Percentiles rank a stretch among this genome's conserved stretches.
phyloP scores from a whole-genome alignment of 257 asterid genomes.

The Lycium barbarum region DNA sequence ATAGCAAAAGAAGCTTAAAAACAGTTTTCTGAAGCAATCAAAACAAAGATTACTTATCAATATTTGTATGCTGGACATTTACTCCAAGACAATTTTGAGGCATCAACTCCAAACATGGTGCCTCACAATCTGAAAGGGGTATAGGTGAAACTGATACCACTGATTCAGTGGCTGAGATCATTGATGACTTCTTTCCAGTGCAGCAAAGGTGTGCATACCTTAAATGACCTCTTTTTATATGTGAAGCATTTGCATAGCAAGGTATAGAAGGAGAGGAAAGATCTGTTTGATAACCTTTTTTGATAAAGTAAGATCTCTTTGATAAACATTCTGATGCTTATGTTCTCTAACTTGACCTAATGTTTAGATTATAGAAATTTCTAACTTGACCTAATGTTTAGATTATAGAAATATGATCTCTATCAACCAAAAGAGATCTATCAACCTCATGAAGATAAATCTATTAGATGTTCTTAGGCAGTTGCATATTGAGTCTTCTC shows the following conservation, averaged over 20 bases:
- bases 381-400: neutral
- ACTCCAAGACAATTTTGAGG: neutral
- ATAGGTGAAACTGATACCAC: neutral
- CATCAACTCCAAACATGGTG: conserved; percentile 2
- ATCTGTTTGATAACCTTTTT: neutral
- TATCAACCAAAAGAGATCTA: neutral
- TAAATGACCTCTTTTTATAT: neutral
- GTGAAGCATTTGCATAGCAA: conserved; percentile 15
- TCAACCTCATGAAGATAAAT: neutral
- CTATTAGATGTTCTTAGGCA: neutral
- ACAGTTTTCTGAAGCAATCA: neutral
- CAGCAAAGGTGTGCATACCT: neutral
- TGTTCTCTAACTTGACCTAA: neutral
- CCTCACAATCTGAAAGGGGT: neutral
- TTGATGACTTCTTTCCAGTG: conserved; percentile 1
- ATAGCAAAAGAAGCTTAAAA: conserved; percentile 25
- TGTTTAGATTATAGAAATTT: neutral
- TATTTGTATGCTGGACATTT: neutral
- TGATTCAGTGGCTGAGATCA: neutral
- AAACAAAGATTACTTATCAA: neutral
- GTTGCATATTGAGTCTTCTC: neutral
- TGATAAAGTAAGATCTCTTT: neutral
- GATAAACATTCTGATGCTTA: neutral
- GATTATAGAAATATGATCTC: conserved; percentile 4
- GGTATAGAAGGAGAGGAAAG: neutral